phyloP scores from a whole-genome alignment of 345 rosid genomes.

The Rhizophora mangle region DNA sequence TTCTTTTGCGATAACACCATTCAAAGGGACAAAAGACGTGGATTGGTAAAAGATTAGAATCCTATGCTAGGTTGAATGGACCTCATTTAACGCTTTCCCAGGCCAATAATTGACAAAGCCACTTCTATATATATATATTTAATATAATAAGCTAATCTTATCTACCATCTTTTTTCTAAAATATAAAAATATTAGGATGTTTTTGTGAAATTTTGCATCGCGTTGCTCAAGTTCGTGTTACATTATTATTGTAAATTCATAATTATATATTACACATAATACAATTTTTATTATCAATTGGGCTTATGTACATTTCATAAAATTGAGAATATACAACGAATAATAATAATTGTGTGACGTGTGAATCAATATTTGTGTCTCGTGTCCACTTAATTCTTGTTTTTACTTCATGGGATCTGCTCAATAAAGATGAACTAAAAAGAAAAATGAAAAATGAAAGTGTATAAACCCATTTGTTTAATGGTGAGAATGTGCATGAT shows the following conservation, averaged over 20 bases:
- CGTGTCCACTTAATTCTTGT: no score
- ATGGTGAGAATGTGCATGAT: slow-evolving; percentile 10
- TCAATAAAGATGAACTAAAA: background rate
- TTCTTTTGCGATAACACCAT: slow-evolving; percentile 18
- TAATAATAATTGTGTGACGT: no score
- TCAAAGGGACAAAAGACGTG: slow-evolving; percentile 28
- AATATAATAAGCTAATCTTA: background rate
- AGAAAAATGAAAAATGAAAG: background rate
- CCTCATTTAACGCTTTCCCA: slow-evolving; percentile 23
- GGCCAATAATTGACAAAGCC: slow-evolving; percentile 39
- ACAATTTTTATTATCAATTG: no score
- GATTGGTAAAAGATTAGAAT: slow-evolving; percentile 40
- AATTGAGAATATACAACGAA: no score
- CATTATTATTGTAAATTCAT: no score
- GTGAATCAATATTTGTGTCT: no score
- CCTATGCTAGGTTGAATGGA: slow-evolving; percentile 47
- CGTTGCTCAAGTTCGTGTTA: no score
- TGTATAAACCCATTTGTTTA: slow-evolving; percentile 3
- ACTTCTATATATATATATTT: background rate
- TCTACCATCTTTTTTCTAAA: background rate
- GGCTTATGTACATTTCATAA: no score
- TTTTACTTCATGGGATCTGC: no score
- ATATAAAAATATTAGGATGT: background rate
- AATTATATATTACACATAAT: no score
- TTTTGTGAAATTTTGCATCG: background rate